phyloP scores from a whole-genome alignment of 179 eudicot species.

The Dionaea muscipula region DNA sequence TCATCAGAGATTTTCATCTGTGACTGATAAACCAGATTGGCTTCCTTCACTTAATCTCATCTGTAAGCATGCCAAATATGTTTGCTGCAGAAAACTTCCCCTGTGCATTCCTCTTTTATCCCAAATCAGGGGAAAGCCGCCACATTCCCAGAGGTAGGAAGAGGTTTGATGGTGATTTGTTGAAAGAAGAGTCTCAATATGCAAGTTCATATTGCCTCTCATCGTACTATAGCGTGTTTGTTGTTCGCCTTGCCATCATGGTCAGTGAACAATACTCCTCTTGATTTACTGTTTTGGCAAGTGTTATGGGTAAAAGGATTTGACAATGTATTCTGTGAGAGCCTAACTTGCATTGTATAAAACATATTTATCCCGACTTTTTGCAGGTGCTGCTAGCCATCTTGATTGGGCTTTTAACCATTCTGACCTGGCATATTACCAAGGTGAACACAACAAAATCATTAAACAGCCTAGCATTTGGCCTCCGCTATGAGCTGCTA shows the following conservation, averaged over 20 bases:
- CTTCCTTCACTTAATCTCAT: conserved; percentile 22
- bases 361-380: neutral
- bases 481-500: conserved; percentile 74
- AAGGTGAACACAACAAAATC: conserved; percentile 76
- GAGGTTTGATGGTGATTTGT: conserved; percentile 47
- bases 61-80: conserved; percentile 26
- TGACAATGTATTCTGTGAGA: neutral
- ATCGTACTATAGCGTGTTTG: conserved; percentile 84
- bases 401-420: conserved; percentile 76
- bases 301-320: neutral
- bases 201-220: conserved; percentile 53
- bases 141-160: conserved; percentile 28
- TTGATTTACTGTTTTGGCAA: neutral
- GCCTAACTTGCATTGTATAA: too few relatives aligned
- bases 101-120: conserved; percentile 15
- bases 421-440: conserved; percentile 93
- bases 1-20: conserved; percentile 10
- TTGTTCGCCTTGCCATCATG: conserved; percentile 95
- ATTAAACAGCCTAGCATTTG: conserved; percentile 65
- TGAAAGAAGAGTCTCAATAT: conserved; percentile 54
- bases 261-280: conserved; percentile 21
- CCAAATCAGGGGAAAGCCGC: conserved; percentile 18
- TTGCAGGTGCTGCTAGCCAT: conserved; percentile 85
- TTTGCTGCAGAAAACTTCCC: conserved; percentile 20
- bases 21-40: conserved; percentile 18